Conservation (phyloP, 2,329 filamentous ascomycete species). For the Hypoxylon sp. region DNA sequence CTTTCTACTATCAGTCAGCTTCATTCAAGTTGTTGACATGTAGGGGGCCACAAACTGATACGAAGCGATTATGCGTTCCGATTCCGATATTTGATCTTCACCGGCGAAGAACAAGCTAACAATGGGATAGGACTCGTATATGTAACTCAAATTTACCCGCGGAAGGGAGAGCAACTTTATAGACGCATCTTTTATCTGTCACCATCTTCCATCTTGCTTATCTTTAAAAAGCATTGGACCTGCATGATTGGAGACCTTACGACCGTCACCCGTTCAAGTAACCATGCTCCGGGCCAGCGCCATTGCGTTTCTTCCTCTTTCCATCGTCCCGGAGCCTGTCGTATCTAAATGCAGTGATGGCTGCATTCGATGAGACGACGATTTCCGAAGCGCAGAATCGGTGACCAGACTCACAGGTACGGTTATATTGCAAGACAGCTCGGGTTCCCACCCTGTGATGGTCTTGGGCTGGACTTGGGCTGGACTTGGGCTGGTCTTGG, state of each 20-base stretch:
- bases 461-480: slow-evolving; percentile 21
- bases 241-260: slow-evolving; percentile 36
- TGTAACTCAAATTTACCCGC: slow-evolving; percentile 23
- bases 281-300: slow-evolving; percentile 27
- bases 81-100: slow-evolving; percentile 4
- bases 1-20: slow-evolving; percentile 11
- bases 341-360: slow-evolving; percentile 19
- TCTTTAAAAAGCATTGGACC: slow-evolving; percentile 34
- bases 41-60: slow-evolving; percentile 16
- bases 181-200: slow-evolving; percentile 21
- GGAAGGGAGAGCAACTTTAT: slow-evolving; percentile 32
- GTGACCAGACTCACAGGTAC: slow-evolving; percentile 31
- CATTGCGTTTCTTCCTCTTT: slow-evolving; percentile 18
- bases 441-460: slow-evolving; percentile 14
- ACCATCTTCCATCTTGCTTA: slow-evolving; percentile 18
- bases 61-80: slow-evolving; percentile 8
- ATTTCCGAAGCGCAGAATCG: slow-evolving; percentile 37
- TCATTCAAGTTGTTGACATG: not conserved
- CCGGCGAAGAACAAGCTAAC: slow-evolving; percentile 22
- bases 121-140: slow-evolving; percentile 17
- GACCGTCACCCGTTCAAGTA: slow-evolving; percentile 39
- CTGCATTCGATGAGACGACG: slow-evolving; percentile 28
- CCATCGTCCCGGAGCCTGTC: slow-evolving; percentile 31
- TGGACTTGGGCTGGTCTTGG: slow-evolving; percentile 8
- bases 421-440: slow-evolving; percentile 38